Evolutionary conservation across 2,329 filamentous ascomycete species (phyloP).

Genomic region (Microsporum ferrugineum): DNA sequence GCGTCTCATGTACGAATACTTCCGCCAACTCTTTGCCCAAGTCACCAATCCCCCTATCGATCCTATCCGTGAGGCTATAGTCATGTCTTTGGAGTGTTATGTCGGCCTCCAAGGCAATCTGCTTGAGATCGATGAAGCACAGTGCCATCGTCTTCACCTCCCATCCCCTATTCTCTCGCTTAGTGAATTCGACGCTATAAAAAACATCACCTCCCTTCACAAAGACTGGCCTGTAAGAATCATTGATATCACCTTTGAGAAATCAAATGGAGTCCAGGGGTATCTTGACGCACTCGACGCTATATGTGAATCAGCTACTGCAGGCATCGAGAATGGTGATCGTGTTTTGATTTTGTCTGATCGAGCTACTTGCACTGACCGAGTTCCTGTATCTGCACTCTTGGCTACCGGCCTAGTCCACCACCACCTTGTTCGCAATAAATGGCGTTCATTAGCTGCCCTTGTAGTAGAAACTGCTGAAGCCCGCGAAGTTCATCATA

Average conservation of each 20-base stretch:
- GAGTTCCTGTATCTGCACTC: conserved; percentile 74
- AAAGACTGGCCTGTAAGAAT: conserved; percentile 75
- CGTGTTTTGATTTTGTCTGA: conserved; percentile 84
- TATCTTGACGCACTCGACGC: conserved; percentile 79
- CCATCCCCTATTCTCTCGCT: conserved; percentile 83
- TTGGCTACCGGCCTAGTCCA: conserved; percentile 88
- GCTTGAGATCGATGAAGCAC: conserved; percentile 80
- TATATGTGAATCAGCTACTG: conserved; percentile 75
- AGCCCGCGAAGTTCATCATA: conserved; percentile 93
- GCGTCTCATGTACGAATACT: conserved; percentile 86
- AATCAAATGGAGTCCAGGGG: conserved; percentile 66
- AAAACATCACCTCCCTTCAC: conserved; percentile 61
- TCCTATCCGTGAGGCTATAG: conserved; percentile 90
- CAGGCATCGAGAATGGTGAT: conserved; percentile 71
- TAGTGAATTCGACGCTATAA: conserved; percentile 79
- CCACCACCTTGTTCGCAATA: conserved; percentile 88
- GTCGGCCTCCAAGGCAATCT: conserved; percentile 92
- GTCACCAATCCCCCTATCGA: conserved; percentile 97
- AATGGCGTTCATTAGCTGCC: conserved; percentile 82
- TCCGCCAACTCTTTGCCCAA: conserved; percentile 93
- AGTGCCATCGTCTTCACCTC: conserved; percentile 75
- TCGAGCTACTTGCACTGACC: conserved; percentile 68
- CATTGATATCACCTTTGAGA: conserved; percentile 89
- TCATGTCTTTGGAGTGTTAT: conserved; percentile 96
- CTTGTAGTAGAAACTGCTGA: conserved; percentile 86